Percentiles rank a stretch among this genome's conserved stretches.
Conservation (phyloP, 352 stramenopile species). For the Globisporangium nunn region DNA sequence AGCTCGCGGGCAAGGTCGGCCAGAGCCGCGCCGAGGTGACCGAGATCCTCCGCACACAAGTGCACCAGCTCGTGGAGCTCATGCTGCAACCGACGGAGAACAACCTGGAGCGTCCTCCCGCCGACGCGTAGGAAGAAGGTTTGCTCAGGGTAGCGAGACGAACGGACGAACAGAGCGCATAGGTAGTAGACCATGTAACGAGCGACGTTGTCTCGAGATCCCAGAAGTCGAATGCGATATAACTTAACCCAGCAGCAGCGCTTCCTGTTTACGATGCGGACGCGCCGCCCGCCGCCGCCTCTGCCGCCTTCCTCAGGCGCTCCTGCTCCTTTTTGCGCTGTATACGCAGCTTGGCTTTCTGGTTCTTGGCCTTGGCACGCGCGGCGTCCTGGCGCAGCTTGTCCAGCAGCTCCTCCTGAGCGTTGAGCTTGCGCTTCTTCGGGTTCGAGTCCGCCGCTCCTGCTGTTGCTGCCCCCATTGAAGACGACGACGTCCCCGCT, state of each 20-base stretch:
- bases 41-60: slow-evolving; percentile 46
- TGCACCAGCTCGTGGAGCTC: slow-evolving; percentile 66
- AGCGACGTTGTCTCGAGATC: not conserved
- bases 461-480: not conserved
- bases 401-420: slow-evolving; percentile 64
- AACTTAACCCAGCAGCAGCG: not conserved
- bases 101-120: slow-evolving; percentile 51
- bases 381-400: slow-evolving; percentile 55
- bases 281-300: no score
- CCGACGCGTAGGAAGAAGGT: slow-evolving; percentile 13
- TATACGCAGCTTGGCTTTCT: slow-evolving; percentile 64
- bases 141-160: no score
- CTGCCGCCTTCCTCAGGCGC: slow-evolving; percentile 13
- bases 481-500: not conserved
- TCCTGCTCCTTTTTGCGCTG: slow-evolving; percentile 72
- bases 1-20: slow-evolving; percentile 73
- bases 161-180: no score
- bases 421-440: slow-evolving; percentile 61
- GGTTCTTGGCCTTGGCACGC: slow-evolving; percentile 67
- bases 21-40: slow-evolving; percentile 58
- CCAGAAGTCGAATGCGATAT: not conserved
- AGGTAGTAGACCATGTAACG: not conserved
- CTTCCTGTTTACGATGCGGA: not conserved
- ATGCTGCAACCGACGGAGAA: slow-evolving; percentile 83
- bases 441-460: not conserved